Conservation (phyloP, 192 early-diverging fungal species). For the Gonapodya sp. region DNA sequence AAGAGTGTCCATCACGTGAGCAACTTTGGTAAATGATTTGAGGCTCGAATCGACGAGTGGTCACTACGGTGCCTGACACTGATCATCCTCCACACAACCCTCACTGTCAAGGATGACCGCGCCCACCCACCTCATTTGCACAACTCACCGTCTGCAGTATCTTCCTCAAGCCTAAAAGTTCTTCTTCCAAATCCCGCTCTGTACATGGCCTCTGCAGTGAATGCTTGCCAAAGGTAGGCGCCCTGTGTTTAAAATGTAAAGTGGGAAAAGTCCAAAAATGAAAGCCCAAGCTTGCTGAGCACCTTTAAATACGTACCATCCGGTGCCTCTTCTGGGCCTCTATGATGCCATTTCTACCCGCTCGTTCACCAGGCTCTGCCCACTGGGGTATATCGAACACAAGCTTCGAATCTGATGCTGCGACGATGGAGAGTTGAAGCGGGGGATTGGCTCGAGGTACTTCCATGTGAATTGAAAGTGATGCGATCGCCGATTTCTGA, state of each 20-base stretch:
- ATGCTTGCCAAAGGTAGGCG: conserved; percentile 66
- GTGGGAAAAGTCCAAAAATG: not conserved
- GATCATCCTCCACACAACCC: too few species aligned
- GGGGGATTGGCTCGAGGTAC: conserved; percentile 29
- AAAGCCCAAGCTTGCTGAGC: not conserved
- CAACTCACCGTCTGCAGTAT: not conserved
- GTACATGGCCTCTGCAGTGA: conserved; percentile 57
- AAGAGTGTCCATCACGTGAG: too few species aligned
- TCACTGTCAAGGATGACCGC: too few species aligned
- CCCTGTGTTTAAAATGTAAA: conserved; percentile 39
- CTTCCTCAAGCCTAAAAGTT: conserved; percentile 56
- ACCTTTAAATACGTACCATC: not conserved
- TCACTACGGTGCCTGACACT: too few species aligned
- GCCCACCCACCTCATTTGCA: too few species aligned
- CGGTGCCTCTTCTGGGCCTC: conserved; percentile 21
- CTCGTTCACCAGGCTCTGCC: conserved; percentile 26
- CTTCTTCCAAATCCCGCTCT: conserved; percentile 58
- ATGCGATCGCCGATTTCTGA: not conserved
- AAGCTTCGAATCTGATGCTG: conserved; percentile 44
- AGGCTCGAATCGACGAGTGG: too few species aligned
- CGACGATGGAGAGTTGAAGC: conserved; percentile 41
- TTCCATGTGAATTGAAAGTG: not conserved
- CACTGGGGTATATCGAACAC: conserved; percentile 43
- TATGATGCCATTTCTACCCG: conserved; percentile 30
- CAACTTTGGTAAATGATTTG: too few species aligned